Evolutionary conservation across 768 basidiomycete genomes (phyloP).

Genomic region (Hygrophoropsis aurantiaca): DNA sequence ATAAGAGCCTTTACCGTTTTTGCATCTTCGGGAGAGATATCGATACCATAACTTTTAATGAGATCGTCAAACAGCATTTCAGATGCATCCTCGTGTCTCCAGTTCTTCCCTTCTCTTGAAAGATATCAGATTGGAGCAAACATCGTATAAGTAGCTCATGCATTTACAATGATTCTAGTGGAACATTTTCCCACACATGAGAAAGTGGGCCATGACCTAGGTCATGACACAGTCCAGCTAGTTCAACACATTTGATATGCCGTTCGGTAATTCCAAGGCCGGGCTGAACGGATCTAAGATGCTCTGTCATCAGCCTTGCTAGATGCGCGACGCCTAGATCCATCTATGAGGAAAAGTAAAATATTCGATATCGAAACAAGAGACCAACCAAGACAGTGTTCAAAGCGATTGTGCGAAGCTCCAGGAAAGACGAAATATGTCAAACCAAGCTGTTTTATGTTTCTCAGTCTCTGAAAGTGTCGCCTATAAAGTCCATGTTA

Average conservation of each 20-base stretch:
- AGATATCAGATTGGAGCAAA: not conserved
- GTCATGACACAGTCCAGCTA: constrained; percentile 84
- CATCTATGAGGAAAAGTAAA: not conserved
- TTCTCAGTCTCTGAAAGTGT: constrained; percentile 76
- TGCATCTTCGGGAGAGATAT: constrained; percentile 48
- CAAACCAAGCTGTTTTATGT: constrained; percentile 80
- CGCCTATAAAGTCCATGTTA: constrained; percentile 35
- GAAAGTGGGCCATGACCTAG: constrained; percentile 86
- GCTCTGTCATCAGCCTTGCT: constrained; percentile 60
- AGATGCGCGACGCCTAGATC: constrained; percentile 73
- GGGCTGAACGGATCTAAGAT: constrained; percentile 57
- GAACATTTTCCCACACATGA: constrained; percentile 77
- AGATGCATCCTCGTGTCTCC: constrained; percentile 80
- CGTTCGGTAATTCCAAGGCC: constrained; percentile 65
- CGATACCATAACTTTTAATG: constrained; percentile 53
- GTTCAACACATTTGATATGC: constrained; percentile 73
- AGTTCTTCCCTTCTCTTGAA: constrained; percentile 47
- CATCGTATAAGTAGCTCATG: not conserved
- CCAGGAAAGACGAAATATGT: constrained; percentile 76
- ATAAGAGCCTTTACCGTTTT: constrained; percentile 78
- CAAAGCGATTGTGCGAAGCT: constrained; percentile 80
- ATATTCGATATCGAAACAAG: not conserved
- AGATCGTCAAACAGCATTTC: constrained; percentile 82
- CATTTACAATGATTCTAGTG: too few relatives aligned
- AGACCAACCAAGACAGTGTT: constrained; percentile 71